Percentiles rank a stretch among this genome's conserved stretches.
These are phyloP conservation scores for Pythium guiyangense DNA, from an alignment of 352 stramenopile genomes.

Conservation along the genomic window DNA sequence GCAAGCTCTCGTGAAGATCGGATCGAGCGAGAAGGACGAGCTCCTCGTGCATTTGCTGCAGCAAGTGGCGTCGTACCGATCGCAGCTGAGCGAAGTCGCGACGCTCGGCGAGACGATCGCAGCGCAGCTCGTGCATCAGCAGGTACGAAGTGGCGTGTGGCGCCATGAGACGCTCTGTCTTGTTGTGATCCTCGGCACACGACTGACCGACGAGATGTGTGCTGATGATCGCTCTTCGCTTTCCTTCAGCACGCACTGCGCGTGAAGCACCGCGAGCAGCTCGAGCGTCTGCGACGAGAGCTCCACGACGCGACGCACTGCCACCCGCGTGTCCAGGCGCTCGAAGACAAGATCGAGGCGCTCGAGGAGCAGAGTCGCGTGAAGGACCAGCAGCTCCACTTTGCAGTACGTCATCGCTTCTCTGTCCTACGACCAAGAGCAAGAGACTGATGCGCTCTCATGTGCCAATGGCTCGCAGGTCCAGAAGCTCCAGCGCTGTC, in stretches of 20 bases:
- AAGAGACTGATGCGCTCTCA: constrained; percentile 2
- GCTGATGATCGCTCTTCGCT: constrained; percentile 1
- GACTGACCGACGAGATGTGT: neutral
- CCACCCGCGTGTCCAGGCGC: constrained; percentile 40
- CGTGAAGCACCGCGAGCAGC: constrained; percentile 41
- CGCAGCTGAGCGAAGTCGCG: constrained; percentile 43
- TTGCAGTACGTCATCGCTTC: constrained; percentile 31
- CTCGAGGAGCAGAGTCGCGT: constrained; percentile 37
- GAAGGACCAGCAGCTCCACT: constrained; percentile 59
- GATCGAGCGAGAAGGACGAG: constrained; percentile 45
- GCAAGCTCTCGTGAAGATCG: constrained; percentile 44
- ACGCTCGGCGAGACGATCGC: constrained; percentile 61
- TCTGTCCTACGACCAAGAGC: too few species aligned
- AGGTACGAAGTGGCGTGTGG: constrained; percentile 28
- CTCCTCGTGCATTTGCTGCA: constrained; percentile 45
- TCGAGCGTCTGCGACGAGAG: constrained; percentile 33
- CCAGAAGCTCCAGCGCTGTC: constrained; percentile 70
- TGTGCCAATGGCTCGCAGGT: constrained; percentile 21
- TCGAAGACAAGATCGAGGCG: constrained; percentile 35
- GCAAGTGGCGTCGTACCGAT: constrained; percentile 28
- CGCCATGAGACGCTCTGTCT: neutral
- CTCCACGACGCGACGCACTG: constrained; percentile 38
- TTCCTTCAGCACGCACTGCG: constrained; percentile 43
- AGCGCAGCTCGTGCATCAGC: constrained; percentile 58
- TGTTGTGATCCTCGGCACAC: neutral